phyloP scores from a whole-genome alignment of 345 rosid species.

The Ailanthus altissimus region DNA sequence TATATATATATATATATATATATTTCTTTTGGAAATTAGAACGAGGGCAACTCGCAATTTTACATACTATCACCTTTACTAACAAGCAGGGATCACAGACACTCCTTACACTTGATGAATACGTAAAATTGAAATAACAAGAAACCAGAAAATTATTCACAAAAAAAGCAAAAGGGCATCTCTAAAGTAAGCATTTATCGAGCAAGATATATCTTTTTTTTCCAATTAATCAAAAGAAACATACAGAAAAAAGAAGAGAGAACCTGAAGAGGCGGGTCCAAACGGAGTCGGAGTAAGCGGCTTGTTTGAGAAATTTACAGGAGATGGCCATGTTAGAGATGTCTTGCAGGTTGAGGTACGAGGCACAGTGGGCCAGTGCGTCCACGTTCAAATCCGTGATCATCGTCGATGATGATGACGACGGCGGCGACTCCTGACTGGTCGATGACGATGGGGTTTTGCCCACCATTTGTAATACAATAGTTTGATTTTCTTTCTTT shows the following conservation, averaged over 20 bases:
- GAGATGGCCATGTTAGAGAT: slow-evolving; percentile 51
- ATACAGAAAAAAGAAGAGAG: no score
- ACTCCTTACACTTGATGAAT: background rate
- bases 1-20: no score
- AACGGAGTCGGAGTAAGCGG: slow-evolving; percentile 53
- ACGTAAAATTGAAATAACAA: background rate
- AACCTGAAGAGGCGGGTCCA: slow-evolving; percentile 55
- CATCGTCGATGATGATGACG: slow-evolving; percentile 16
- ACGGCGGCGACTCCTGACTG: background rate
- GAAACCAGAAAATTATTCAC: background rate
- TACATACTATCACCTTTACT: background rate
- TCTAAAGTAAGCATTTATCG: background rate
- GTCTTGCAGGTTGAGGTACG: slow-evolving; percentile 44
- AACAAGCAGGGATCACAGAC: background rate
- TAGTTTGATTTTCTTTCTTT: no score
- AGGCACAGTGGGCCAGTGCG: slow-evolving; percentile 52
- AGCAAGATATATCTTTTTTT: background rate
- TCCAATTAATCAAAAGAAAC: background rate
- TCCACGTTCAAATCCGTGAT: slow-evolving; percentile 53
- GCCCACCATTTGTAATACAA: no score
- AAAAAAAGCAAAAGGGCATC: background rate
- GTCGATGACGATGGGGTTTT: slow-evolving; percentile 2
- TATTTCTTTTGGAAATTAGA: background rate
- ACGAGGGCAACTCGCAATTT: background rate
- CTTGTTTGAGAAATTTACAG: slow-evolving; percentile 45